Evolutionary conservation across 1,284 basidiomycete species (phyloP).

Genomic region (Ustilago curta): DNA sequence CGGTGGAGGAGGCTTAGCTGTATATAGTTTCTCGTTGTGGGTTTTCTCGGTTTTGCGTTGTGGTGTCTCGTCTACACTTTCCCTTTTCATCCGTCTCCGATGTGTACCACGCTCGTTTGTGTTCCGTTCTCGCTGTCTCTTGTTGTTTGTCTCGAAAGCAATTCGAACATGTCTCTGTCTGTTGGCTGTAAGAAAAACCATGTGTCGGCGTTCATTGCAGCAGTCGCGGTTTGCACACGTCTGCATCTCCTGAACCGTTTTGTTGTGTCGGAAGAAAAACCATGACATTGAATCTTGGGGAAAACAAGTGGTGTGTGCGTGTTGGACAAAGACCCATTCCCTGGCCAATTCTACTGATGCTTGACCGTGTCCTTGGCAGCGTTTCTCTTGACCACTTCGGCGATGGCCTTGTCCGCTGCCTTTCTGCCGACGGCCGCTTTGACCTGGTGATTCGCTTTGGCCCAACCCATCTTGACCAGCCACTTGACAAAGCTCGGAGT

Average conservation of each 20-base stretch:
- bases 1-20: not conserved
- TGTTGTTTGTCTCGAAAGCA: too few species aligned
- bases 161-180: too few species aligned
- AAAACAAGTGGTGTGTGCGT: conserved; percentile 19
- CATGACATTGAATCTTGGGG: too few species aligned
- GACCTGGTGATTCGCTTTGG: conserved; percentile 49
- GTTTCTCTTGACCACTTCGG: conserved; percentile 27
- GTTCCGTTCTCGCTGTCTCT: too few species aligned
- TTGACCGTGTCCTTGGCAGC: conserved; percentile 17
- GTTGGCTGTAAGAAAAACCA: too few species aligned
- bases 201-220: too few species aligned
- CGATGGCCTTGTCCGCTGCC: conserved; percentile 40
- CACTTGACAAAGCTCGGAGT: conserved; percentile 82
- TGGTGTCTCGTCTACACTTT: not conserved
- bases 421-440: conserved; percentile 29
- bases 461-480: conserved; percentile 62
- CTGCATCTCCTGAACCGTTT: too few species aligned
- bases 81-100: not conserved
- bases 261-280: too few species aligned
- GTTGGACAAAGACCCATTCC: too few species aligned
- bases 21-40: not conserved
- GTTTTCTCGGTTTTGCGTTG: not conserved
- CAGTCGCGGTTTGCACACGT: too few species aligned
- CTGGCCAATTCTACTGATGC: conserved; percentile 14
- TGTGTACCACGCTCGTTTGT: too few species aligned